Percentiles rank a stretch among this genome's conserved stretches.
phyloP scores from a whole-genome alignment of 306 rosid species.

The Alnus rubra region DNA sequence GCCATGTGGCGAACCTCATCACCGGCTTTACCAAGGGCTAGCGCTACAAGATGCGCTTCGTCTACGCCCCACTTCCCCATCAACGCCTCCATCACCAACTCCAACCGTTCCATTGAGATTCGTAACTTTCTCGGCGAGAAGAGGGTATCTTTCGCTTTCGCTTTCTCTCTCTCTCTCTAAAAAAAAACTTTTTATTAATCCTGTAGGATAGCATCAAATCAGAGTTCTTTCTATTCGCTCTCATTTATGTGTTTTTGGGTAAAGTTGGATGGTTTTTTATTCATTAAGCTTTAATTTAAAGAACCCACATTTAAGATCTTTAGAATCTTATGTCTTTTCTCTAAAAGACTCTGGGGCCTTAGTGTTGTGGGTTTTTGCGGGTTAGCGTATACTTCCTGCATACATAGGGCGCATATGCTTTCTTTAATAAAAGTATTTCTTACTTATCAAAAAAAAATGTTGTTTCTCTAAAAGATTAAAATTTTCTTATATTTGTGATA shows the following conservation, averaged over 20 bases:
- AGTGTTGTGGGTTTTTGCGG: no score
- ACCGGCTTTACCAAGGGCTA: slow-evolving; percentile 90
- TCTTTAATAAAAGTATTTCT: no score
- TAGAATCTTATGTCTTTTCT: no score
- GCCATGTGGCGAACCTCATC: slow-evolving; percentile 74
- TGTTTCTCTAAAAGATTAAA: neutral
- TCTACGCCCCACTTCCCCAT: slow-evolving; percentile 81
- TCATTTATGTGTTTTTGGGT: neutral
- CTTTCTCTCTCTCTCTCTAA: neutral
- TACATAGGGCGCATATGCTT: no score
- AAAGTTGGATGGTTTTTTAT: neutral
- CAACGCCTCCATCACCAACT: slow-evolving; percentile 63
- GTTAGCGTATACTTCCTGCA: no score
- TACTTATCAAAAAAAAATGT: no score
- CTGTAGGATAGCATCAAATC: neutral
- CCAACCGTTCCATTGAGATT: slow-evolving; percentile 58
- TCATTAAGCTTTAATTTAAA: no score
- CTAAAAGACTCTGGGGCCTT: no score
- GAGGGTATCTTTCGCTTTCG: slow-evolving; percentile 34
- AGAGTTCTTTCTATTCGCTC: neutral
- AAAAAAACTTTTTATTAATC: neutral
- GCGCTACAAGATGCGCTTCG: slow-evolving; percentile 88
- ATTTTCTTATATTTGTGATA: no score
- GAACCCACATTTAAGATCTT: no score
- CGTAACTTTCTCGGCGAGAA: slow-evolving; percentile 76